Base-by-base conservation (phyloP, 345 rosid genomes). In the Lepidium didymum region DNA sequence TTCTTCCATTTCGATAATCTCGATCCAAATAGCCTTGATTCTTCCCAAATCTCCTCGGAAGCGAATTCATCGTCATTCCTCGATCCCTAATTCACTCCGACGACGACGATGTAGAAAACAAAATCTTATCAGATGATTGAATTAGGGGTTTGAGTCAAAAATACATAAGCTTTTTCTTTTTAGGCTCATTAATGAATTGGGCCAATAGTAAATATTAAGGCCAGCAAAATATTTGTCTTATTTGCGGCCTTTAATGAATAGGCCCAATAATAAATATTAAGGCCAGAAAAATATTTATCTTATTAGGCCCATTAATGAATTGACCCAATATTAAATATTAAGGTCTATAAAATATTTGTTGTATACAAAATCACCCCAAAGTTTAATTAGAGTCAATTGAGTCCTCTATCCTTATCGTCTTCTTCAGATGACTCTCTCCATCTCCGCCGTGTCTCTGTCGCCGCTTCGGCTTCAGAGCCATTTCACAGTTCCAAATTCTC, bases 21-120 rank as follows among this genome's bases (percentile, higher is more conserved):
- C 88, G 75, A 41, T 87, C 88, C 29, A 82, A 56, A 18, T 83
- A 82, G 50, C 72, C 72, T 16, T 58, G 78, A 58, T 68, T 70
- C 81, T 59, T 84, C 51, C 91, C 94, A 31, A 85, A 85, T 33
- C 74, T 69, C 62, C 78, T 84, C 8, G 95, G 91, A 49, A 88
- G 78, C 16, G 84, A 75, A 45, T 80, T 68, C 70, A 77, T 75
- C 61, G 75, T 63, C 75, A 62, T 54, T 11, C 53, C 53, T 68
- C 67, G 8, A 49, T 3, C 61, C 71, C 70, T 49, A 65, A 21
- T 40, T 31, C 59, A 56, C 36, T 38, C 14, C 54, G 12, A 34
- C 41, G 45, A 51, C 59, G 51, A 41, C 11, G 44, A 23, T 3
- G 13, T 37, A 6, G 53, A 21, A 10, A 38, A 31, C 23, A 46